Evolutionary conservation across 441 rosid genomes (phyloP), one percentile per base, ranked within the genome.

Genomic region (Mallotus japonicus): DNA sequence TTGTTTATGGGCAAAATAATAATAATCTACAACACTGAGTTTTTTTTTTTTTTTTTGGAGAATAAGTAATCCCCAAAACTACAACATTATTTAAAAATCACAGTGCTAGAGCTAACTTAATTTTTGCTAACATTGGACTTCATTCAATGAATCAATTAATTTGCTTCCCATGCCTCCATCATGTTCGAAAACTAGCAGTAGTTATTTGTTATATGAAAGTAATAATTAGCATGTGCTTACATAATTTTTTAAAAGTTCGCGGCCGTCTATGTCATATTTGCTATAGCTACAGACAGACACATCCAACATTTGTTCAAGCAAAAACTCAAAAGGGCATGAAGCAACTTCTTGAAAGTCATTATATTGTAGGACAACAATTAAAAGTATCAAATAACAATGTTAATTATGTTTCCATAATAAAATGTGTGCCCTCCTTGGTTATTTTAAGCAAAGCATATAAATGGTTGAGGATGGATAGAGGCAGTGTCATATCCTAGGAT

Each of bases 271-370:
- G 3, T 28, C 32, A 61, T 1, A 71, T 61, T 60, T 40, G 24
- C 22, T 15, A 44, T 34, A 14, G n/a, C 40, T 34, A 51, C 40
- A 70, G 8, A 62, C 8, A 49, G 8, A 62, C 8, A 32, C 16
- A 70, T 70, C 65, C 65, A 22, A 20, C 24, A 9, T 58, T 13
- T 46, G 20, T 58, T 70, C 22, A 44, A 59, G 65, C 2, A n/a
- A 70, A 28, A 49, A 17, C n/a, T 24, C 49, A 11, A 62, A 44
- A 71, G 22, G 44, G 58, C n/a, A 49, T 4, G 17, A 50, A 28
- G 22, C 19, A 67, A 8, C 17, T 28, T 32, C 44, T 14, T 16
- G 65, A 34, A 12, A 53, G 49, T 22, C 28, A n/a, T 24, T 53
- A 28, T 32, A 51, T 53, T 8, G 44, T 24, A 49, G 40, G 47